Evolutionary conservation across 352 stramenopile genomes (phyloP).

Genomic region (Phytophthora sp.): DNA sequence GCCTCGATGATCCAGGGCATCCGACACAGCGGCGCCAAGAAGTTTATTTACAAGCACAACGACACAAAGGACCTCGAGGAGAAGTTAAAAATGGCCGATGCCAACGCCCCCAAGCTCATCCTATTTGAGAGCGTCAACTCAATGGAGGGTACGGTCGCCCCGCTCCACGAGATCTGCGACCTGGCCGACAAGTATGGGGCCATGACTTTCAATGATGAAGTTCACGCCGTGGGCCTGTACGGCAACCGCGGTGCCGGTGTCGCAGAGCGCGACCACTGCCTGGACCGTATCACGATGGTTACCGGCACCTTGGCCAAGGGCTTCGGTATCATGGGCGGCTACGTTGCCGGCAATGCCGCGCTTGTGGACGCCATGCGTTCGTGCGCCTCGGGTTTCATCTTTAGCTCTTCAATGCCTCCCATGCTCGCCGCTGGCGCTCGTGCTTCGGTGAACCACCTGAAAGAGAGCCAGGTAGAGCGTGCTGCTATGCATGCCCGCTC

Average conservation of each 20-base stretch:
- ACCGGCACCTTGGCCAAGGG: constrained; percentile 91
- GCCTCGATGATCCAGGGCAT: constrained; percentile 91
- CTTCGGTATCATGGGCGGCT: constrained; percentile 92
- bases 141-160: constrained; percentile 88
- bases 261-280: constrained; percentile 86
- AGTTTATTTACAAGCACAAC: constrained; percentile 91
- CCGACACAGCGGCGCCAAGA: constrained; percentile 75
- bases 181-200: constrained; percentile 91
- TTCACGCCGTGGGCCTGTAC: constrained; percentile 91
- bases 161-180: constrained; percentile 86
- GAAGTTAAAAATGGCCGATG: constrained; percentile 77
- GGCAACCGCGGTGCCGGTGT: constrained; percentile 87
- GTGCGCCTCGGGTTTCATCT: constrained; percentile 90
- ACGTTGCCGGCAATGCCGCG: constrained; percentile 85
- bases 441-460: constrained; percentile 84
- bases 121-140: constrained; percentile 90
- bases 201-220: constrained; percentile 93
- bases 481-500: constrained; percentile 86
- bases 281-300: constrained; percentile 90
- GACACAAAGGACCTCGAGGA: constrained; percentile 79
- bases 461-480: constrained; percentile 85
- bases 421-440: constrained; percentile 84
- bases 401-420: constrained; percentile 90
- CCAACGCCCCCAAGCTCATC: constrained; percentile 81
- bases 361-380: constrained; percentile 90